Percentiles rank a stretch among this genome's conserved stretches.
Conservation (phyloP, 2,329 filamentous ascomycete species). For the Fusarium sp. region DNA sequence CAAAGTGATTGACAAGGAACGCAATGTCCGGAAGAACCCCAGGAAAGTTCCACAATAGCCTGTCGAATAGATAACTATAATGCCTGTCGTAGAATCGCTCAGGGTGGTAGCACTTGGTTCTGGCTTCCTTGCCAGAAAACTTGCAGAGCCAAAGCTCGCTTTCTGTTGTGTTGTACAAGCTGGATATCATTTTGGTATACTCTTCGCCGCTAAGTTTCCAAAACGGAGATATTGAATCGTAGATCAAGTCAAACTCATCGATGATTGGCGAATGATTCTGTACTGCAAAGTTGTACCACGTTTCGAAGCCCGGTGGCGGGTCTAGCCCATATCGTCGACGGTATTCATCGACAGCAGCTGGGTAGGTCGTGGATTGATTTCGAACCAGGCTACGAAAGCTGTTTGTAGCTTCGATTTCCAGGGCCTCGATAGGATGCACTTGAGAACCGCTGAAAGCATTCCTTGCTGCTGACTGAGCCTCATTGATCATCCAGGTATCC, state of each 20-base stretch:
- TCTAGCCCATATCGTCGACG: constrained; percentile 52
- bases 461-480: constrained; percentile 13
- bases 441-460: constrained; percentile 1
- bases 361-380: constrained; percentile 52
- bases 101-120: constrained; percentile 49
- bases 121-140: constrained; percentile 39
- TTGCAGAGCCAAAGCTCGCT: constrained; percentile 53
- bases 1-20: constrained; percentile 58
- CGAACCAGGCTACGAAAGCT: constrained; percentile 46
- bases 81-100: constrained; percentile 48
- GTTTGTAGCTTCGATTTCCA: constrained; percentile 43
- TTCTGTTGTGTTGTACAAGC: constrained; percentile 33
- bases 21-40: constrained; percentile 49
- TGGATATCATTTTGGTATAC: constrained; percentile 43
- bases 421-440: constrained; percentile 50
- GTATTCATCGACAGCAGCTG: constrained; percentile 54
- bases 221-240: constrained; percentile 53
- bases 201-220: constrained; percentile 50
- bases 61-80: constrained; percentile 46
- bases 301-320: constrained; percentile 57
- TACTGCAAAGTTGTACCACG: constrained; percentile 56
- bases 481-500: constrained; percentile 42
- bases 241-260: constrained; percentile 59
- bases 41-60: constrained; percentile 39
- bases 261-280: constrained; percentile 55